A percentile compares a stretch with the other conserved stretches of the same genome.
Evolutionary conservation across 352 stramenopile genomes (phyloP).

Genomic region (Phytophthora quininea): DNA sequence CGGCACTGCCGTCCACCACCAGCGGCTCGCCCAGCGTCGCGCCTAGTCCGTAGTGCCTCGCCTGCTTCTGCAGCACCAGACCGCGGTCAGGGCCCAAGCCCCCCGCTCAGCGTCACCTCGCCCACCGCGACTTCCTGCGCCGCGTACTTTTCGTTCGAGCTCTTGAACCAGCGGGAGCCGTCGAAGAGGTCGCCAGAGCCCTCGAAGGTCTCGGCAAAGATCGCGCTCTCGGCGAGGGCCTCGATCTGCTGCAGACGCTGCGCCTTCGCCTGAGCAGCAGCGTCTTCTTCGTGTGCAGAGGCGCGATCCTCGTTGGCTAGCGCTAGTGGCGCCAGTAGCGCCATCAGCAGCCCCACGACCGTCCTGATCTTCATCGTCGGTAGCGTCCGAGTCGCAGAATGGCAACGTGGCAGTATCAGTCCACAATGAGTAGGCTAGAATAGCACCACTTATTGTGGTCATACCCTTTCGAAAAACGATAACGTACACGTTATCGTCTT

Average conservation of each 20-base stretch:
- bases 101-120: constrained; percentile 62
- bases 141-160: constrained; percentile 80
- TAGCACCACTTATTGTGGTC: too few species aligned
- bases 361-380: constrained; percentile 61
- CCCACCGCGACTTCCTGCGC: constrained; percentile 72
- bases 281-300: constrained; percentile 2
- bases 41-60: constrained; percentile 83
- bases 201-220: constrained; percentile 87
- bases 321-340: constrained; percentile 45
- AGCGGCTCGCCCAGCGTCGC: constrained; percentile 75
- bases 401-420: not conserved
- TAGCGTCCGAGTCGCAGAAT: constrained; percentile 22
- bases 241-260: constrained; percentile 51
- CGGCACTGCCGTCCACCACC: constrained; percentile 64
- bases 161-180: constrained; percentile 83
- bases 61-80: constrained; percentile 72
- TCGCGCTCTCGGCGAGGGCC: constrained; percentile 54
- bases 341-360: constrained; percentile 47
- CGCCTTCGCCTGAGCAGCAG: constrained; percentile 24
- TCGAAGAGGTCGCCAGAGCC: constrained; percentile 52
- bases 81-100: constrained; percentile 60
- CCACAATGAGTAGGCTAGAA: not conserved
- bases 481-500: too few species aligned
- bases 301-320: constrained; percentile 13
- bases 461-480: too few species aligned